These are phyloP conservation scores for Teratosphaeria zuluensis DNA, from an alignment of 2,329 filamentous ascomycete species.

Conservation along the genomic window DNA sequence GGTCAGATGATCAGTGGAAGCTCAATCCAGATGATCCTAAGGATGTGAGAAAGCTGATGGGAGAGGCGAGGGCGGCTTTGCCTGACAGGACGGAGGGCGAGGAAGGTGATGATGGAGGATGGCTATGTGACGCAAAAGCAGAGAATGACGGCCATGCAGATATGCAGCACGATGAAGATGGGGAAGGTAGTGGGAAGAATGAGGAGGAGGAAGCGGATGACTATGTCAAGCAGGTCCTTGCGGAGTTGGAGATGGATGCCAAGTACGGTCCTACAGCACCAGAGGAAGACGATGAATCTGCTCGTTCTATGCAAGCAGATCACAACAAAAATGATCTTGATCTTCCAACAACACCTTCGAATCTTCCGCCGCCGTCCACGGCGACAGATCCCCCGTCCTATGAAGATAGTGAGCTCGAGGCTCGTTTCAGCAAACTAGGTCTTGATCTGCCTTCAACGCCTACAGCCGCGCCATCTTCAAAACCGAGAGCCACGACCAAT, in stretches of 20 bases:
- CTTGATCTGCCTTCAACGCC: conserved; percentile 40
- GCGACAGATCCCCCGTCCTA: conserved; percentile 15
- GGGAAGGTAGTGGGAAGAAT: conserved; percentile 10
- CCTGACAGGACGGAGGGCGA: conserved; percentile 18
- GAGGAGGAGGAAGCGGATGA: conserved; percentile 34
- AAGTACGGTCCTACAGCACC: conserved; percentile 23
- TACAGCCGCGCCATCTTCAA: conserved; percentile 30
- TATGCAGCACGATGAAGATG: conserved; percentile 15
- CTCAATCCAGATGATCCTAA: conserved; percentile 31
- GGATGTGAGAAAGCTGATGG: conserved; percentile 31
- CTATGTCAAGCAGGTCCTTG: conserved; percentile 37
- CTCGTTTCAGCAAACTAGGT: conserved; percentile 35
- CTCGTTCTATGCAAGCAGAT: not conserved
- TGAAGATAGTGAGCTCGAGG: conserved; percentile 36
- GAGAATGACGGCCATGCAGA: conserved; percentile 1
- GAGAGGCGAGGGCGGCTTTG: conserved; percentile 32
- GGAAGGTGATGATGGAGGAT: conserved; percentile 13
- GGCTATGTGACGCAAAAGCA: conserved; percentile 1
- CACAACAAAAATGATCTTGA: conserved; percentile 9
- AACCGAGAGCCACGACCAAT: conserved; percentile 6
- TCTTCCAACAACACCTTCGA: conserved; percentile 25
- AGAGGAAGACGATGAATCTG: conserved; percentile 2
- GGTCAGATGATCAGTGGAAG: conserved; percentile 30
- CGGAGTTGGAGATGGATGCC: conserved; percentile 35
- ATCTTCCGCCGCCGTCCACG: conserved; percentile 8